Evolutionary conservation across 176 grass and related monocot genomes (phyloP).

Genomic region (Aegilops tauschii): DNA sequence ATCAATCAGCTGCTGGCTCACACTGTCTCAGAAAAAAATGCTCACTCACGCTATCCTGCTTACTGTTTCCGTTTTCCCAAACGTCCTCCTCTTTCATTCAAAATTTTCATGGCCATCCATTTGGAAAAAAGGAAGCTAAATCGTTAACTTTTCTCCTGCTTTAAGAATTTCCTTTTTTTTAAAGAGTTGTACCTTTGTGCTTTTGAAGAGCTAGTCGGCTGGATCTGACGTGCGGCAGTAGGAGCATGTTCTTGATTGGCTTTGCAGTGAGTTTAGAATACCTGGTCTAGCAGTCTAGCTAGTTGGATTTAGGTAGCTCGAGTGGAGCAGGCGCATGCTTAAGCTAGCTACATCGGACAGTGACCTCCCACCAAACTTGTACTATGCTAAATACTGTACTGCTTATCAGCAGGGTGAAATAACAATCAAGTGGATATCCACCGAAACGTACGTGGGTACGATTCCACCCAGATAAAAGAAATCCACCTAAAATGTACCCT

Average conservation of each 20-base stretch:
- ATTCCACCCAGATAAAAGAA: not conserved
- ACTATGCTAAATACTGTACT: not conserved
- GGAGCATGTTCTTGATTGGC: not conserved
- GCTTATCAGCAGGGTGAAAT: not conserved
- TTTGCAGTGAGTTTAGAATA: not conserved
- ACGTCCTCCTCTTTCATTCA: too few relatives aligned
- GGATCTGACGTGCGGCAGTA: not conserved
- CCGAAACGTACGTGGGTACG: not conserved
- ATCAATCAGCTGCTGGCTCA: too few relatives aligned
- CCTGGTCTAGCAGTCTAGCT: too few relatives aligned
- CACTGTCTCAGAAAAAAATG: too few relatives aligned
- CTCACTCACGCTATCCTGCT: too few relatives aligned
- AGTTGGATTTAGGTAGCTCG: not conserved
- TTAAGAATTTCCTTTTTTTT: not conserved
- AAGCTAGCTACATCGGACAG: not conserved
- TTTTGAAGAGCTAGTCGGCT: not conserved
- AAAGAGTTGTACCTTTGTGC: not conserved
- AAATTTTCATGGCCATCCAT: too few relatives aligned
- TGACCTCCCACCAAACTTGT: not conserved
- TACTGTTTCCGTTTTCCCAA: too few relatives aligned
- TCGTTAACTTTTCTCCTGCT: not conserved
- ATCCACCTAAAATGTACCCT: not conserved
- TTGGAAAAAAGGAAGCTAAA: too few relatives aligned
- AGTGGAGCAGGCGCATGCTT: not conserved
- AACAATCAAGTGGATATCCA: not conserved